These are phyloP conservation scores for Fusarium albidum DNA, from an alignment of 2,329 filamentous ascomycete species.

Conservation along the genomic window DNA sequence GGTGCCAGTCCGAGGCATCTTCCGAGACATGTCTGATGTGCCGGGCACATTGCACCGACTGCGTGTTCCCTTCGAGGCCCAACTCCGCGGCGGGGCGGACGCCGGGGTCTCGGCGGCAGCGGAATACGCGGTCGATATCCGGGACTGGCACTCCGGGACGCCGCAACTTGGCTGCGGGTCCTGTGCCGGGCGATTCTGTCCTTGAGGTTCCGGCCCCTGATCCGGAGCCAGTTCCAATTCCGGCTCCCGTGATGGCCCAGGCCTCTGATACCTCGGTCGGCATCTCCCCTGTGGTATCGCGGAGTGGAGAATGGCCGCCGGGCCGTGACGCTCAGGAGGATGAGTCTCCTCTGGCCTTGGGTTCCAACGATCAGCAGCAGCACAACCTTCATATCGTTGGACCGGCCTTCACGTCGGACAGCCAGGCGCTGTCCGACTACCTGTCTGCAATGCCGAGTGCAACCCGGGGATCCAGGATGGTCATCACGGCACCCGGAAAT, in stretches of 20 bases:
- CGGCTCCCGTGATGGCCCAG: neutral
- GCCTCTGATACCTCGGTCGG: neutral
- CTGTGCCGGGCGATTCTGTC: neutral
- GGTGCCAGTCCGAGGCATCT: constrained; percentile 65
- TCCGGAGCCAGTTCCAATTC: neutral
- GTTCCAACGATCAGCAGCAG: constrained; percentile 48
- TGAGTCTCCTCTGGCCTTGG: constrained; percentile 41
- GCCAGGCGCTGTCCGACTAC: constrained; percentile 67
- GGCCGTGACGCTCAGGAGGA: constrained; percentile 18
- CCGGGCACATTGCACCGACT: constrained; percentile 64
- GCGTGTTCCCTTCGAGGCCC: constrained; percentile 57
- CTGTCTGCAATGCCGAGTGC: constrained; percentile 49
- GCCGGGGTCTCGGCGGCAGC: constrained; percentile 25
- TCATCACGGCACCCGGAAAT: constrained; percentile 43
- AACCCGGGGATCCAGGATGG: constrained; percentile 41
- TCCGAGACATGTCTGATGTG: constrained; percentile 65
- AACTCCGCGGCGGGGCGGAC: constrained; percentile 25
- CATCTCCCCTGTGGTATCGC: neutral
- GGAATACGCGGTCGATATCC: constrained; percentile 13
- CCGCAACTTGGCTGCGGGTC: neutral
- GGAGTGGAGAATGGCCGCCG: neutral
- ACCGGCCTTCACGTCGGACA: constrained; percentile 66
- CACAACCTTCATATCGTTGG: constrained; percentile 64
- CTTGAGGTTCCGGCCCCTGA: neutral
- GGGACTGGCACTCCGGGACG: constrained; percentile 3